Percentiles rank a stretch among this genome's conserved stretches.
Conservation (phyloP, 768 basidiomycete species). For the Leccinum incarnatum region DNA sequence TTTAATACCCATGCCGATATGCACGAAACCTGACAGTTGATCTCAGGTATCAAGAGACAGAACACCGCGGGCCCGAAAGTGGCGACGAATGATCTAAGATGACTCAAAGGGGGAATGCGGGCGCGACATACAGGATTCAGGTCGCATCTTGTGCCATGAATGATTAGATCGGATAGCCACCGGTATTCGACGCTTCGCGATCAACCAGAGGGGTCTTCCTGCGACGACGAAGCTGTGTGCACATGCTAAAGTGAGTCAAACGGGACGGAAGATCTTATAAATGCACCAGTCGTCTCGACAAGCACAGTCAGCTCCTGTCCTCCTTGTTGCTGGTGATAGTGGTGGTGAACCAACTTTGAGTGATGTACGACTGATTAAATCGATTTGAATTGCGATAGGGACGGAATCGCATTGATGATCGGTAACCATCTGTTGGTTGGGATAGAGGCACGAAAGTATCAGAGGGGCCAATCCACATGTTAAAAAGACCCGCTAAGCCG, state of each 20-base stretch:
- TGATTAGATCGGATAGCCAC: neutral
- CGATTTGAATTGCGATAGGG: neutral
- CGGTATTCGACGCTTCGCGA: neutral
- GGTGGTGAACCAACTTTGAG: neutral
- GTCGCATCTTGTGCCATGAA: neutral
- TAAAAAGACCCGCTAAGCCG: constrained; percentile 1
- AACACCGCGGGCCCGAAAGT: neutral
- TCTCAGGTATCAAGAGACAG: neutral
- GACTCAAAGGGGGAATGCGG: neutral
- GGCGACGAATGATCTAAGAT: neutral
- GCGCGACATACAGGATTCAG: neutral
- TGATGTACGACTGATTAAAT: neutral
- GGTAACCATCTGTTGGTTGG: neutral
- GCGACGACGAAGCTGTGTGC: neutral
- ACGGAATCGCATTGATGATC: neutral
- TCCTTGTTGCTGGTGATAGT: neutral
- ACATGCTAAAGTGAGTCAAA: neutral
- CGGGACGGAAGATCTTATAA: neutral
- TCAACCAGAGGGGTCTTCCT: neutral
- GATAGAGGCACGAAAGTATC: neutral
- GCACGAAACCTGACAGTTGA: constrained; percentile 1
- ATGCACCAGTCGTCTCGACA: neutral
- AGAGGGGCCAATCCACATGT: neutral
- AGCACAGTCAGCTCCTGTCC: too few relatives aligned
- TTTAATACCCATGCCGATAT: constrained; percentile 1